Evolutionary conservation across 768 basidiomycete species (phyloP).

Genomic region (Lentinula lateritia): DNA sequence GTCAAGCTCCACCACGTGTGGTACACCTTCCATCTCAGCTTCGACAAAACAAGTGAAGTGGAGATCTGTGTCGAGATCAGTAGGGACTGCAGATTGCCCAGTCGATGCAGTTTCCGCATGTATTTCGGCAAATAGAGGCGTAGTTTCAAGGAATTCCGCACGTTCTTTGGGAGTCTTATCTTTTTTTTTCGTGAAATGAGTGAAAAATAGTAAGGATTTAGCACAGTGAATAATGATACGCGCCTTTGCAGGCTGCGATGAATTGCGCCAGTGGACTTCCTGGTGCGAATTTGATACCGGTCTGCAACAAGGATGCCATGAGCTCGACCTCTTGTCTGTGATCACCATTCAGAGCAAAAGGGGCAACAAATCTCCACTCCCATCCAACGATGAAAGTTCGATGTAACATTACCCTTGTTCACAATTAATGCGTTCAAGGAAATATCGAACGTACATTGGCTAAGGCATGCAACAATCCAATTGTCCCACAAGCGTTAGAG

Average conservation of each 20-base stretch:
- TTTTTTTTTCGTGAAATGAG: conserved; percentile 18
- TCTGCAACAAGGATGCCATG: conserved; percentile 26
- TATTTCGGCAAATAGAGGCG: conserved; percentile 70
- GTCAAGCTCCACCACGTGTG: conserved; percentile 71
- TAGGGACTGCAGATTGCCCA: conserved; percentile 66
- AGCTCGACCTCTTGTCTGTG: not conserved
- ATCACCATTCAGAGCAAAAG: not conserved
- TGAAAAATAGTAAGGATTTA: not conserved
- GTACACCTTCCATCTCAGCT: conserved; percentile 25
- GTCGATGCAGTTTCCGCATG: conserved; percentile 64
- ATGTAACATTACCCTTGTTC: not conserved
- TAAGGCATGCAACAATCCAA: conserved; percentile 78
- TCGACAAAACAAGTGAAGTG: conserved; percentile 88
- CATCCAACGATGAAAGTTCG: not conserved
- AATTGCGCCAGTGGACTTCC: conserved; percentile 61
- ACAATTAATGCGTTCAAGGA: too few relatives aligned
- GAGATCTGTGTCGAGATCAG: conserved; percentile 62
- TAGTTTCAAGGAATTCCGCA: conserved; percentile 68
- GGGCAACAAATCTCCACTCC: not conserved
- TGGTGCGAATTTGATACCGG: conserved; percentile 50
- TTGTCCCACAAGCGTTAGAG: conserved; percentile 82
- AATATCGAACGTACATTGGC: conserved; percentile 54
- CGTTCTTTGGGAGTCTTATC: conserved; percentile 70
- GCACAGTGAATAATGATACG: conserved; percentile 6
- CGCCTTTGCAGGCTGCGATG: conserved; percentile 59